Percentiles rank a stretch among this genome's conserved stretches.
These are phyloP conservation scores for Rauvolfia tetraphylla DNA, from an alignment of 257 asterid genomes.

Conservation along the genomic window DNA sequence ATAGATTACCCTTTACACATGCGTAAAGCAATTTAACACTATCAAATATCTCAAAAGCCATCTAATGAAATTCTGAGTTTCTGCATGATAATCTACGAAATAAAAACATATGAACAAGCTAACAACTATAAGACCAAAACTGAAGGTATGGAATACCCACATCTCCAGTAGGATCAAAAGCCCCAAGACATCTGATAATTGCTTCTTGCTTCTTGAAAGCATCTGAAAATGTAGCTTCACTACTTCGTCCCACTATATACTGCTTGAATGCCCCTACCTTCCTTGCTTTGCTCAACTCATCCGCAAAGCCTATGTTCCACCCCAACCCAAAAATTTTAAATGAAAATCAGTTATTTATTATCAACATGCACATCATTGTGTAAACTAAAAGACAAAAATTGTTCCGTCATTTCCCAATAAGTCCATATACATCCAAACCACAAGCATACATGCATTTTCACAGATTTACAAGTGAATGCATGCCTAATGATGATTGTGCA, in stretches of 20 bases:
- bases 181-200: constrained; percentile 66
- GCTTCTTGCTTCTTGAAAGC: constrained; percentile 85
- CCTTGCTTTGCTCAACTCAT: constrained; percentile 76
- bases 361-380: neutral
- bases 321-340: neutral
- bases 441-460: neutral
- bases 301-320: constrained; percentile 59
- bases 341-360: neutral
- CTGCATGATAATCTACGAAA: neutral
- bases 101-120: neutral
- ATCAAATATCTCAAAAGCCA: neutral
- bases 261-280: constrained; percentile 63
- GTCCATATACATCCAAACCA: neutral
- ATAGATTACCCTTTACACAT: neutral
- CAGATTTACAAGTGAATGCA: neutral
- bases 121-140: neutral
- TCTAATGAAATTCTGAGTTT: neutral
- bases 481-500: neutral
- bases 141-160: constrained; percentile 24
- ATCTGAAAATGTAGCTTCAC: constrained; percentile 62
- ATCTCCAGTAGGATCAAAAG: constrained; percentile 79
- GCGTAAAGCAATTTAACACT: neutral
- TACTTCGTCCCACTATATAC: constrained; percentile 66
- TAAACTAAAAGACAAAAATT: neutral
- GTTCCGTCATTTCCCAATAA: neutral